phyloP scores from a whole-genome alignment of 2,329 filamentous ascomycete genomes.

The Talaromyces sp. region DNA sequence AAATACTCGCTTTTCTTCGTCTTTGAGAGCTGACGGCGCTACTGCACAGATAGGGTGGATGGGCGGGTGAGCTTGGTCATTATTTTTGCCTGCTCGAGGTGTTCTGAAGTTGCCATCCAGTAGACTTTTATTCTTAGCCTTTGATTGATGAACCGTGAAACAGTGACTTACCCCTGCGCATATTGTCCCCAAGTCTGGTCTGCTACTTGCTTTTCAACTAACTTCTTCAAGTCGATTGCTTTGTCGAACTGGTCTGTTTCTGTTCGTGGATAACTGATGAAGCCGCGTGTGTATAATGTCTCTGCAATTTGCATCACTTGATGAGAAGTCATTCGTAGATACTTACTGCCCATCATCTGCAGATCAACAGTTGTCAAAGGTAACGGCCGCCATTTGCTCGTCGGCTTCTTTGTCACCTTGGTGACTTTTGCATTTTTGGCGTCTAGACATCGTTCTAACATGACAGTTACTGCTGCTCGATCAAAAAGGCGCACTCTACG shows the following conservation, averaged over 20 bases:
- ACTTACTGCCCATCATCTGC: conserved; percentile 88
- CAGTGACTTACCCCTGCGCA: conserved; percentile 55
- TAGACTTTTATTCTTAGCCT: conserved; percentile 42
- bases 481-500: conserved; percentile 79
- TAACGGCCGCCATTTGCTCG: conserved; percentile 87
- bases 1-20: conserved; percentile 70
- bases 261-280: conserved; percentile 95
- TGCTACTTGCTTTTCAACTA: conserved; percentile 78
- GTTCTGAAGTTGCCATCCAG: conserved; percentile 71
- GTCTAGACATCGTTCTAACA: conserved; percentile 78
- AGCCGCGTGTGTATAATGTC: conserved; percentile 83
- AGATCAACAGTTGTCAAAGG: conserved; percentile 93
- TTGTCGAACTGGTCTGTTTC: conserved; percentile 94
- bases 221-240: conserved; percentile 72
- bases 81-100: conserved; percentile 76
- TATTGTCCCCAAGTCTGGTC: conserved; percentile 74
- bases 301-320: conserved; percentile 86
- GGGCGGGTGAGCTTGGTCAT: conserved; percentile 94
- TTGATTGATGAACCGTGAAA: neutral
- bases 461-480: conserved; percentile 68
- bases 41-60: conserved; percentile 94
- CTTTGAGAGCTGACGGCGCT: conserved; percentile 54
- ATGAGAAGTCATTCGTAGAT: conserved; percentile 85
- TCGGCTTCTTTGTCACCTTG: conserved; percentile 84
- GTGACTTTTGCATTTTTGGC: conserved; percentile 73